Percentiles rank a stretch among this genome's conserved stretches.
Evolutionary conservation across 495 filamentous ascomycete genomes (phyloP).

Genomic region (Usnea hakonensis): DNA sequence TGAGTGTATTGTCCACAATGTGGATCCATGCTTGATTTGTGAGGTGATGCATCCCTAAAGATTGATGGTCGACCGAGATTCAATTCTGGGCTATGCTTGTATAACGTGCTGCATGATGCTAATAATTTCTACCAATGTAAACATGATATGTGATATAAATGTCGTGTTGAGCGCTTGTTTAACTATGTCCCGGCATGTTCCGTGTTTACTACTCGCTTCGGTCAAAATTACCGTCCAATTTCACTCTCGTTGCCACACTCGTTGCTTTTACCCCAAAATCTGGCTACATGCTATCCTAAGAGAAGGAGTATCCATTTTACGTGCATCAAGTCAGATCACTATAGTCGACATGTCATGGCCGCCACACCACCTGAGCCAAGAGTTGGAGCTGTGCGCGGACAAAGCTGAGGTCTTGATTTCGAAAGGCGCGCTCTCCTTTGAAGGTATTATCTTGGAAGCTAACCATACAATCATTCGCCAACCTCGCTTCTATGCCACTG

Average conservation of each 20-base stretch:
- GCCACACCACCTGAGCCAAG: background rate
- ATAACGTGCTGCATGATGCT: no score
- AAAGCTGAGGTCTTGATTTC: background rate
- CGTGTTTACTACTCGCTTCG: background rate
- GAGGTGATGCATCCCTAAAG: background rate
- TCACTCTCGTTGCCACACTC: background rate
- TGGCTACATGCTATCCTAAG: background rate
- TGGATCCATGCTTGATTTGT: background rate
- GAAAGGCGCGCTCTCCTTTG: background rate
- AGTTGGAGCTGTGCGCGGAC: background rate
- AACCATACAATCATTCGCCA: background rate
- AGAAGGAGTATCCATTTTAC: background rate
- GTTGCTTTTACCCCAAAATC: background rate
- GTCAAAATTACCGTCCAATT: no score
- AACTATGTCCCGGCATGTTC: background rate
- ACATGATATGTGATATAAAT: background rate
- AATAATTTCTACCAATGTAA: background rate
- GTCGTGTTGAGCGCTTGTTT: background rate
- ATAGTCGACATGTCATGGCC: conserved; percentile 1
- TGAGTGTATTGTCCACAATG: background rate
- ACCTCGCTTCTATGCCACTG: conserved; percentile 7
- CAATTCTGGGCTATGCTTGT: no score
- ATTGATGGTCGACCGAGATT: background rate
- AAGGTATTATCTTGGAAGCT: background rate
- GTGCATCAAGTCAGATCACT: background rate